These are phyloP conservation scores for Phytophthora boehmeriae DNA, from an alignment of 352 stramenopile species.

Conservation along the genomic window DNA sequence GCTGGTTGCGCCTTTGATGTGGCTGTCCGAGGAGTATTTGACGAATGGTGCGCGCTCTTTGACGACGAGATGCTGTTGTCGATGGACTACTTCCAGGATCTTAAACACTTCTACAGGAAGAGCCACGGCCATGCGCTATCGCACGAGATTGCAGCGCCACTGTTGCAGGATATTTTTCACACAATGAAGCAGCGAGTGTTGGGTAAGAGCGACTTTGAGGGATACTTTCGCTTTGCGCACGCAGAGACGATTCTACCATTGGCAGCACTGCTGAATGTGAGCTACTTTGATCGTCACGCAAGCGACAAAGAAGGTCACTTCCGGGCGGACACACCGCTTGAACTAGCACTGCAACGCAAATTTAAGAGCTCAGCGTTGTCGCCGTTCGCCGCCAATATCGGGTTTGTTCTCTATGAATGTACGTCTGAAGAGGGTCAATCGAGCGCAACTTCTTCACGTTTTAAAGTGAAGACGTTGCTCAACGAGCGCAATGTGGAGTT, in stretches of 20 bases:
- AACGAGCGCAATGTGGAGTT: slow-evolving; percentile 73
- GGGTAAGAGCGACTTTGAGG: slow-evolving; percentile 44
- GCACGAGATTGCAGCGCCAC: slow-evolving; percentile 73
- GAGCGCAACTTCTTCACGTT: slow-evolving; percentile 10
- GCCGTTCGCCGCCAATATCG: slow-evolving; percentile 84
- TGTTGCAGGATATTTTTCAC: slow-evolving; percentile 69
- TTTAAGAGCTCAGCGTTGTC: slow-evolving; percentile 68
- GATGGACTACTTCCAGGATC: slow-evolving; percentile 88
- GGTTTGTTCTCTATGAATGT: slow-evolving; percentile 83
- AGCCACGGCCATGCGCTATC: slow-evolving; percentile 75
- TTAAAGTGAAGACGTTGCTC: slow-evolving; percentile 61
- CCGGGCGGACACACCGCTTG: slow-evolving; percentile 56
- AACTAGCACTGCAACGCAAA: slow-evolving; percentile 46
- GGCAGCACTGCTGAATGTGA: slow-evolving; percentile 73
- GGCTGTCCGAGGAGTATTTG: slow-evolving; percentile 42
- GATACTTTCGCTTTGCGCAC: slow-evolving; percentile 86
- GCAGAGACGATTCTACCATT: slow-evolving; percentile 86
- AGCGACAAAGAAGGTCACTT: slow-evolving; percentile 69
- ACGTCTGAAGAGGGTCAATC: slow-evolving; percentile 3
- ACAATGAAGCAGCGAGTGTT: slow-evolving; percentile 55
- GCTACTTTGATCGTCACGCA: slow-evolving; percentile 65
- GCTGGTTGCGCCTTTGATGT: slow-evolving; percentile 84
- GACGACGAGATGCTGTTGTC: slow-evolving; percentile 66
- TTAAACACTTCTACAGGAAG: slow-evolving; percentile 90
- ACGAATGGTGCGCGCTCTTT: slow-evolving; percentile 78